Evolutionary conservation across 2,329 filamentous ascomycete genomes (phyloP), one percentile per base, ranked within the genome.

Genomic region (Cryphonectria japonica): DNA sequence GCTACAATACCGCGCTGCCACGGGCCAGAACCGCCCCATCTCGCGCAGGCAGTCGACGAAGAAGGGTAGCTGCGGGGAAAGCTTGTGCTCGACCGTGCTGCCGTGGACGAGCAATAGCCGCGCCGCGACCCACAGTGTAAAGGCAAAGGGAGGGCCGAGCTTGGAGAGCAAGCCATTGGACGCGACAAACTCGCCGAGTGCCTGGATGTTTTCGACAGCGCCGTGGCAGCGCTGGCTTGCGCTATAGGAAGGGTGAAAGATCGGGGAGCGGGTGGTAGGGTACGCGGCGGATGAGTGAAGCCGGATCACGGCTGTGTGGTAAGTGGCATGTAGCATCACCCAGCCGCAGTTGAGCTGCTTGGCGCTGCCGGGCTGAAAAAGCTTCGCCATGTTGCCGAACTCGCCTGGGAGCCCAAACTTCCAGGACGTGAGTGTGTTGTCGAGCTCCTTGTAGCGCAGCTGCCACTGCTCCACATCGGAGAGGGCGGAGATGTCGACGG

Each of bases 231-330:
- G 87, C 78, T 97, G 93, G 68, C 90, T 92, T 41, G 95, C 95
- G 76, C 90, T 93, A 79, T 93, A 97, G 0, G 93, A 97, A 0
- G 94, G 93, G 0, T 93, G 95, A 82, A 97, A 98, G 67, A 97
- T 95, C 16, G 92, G 91, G 1, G 93, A 97, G 43, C 93, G 88
- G 3, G 93, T 96, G 5, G 94, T 97, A 3, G 95, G 95, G 79
- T 97, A 98, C 1, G 94, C 95, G 7, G 95, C 94, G 1, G 94
- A 97, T 0, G 94, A 97, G 82, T 97, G 94, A 34, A 97, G 86
- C 50, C 95, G 90, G 75, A 98, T 97, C 11, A 97, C 91, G 62
- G 94, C 92, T 0, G 94, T 97, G 80, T 97, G 93, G 77, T 95
- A 97, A 0, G 94, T 94, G 5, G 93, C 92, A 78, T 97, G 95